Evolutionary conservation across 139 green algal genomes (phyloP).

Genomic region (Zygnema circumcarinatum): DNA sequence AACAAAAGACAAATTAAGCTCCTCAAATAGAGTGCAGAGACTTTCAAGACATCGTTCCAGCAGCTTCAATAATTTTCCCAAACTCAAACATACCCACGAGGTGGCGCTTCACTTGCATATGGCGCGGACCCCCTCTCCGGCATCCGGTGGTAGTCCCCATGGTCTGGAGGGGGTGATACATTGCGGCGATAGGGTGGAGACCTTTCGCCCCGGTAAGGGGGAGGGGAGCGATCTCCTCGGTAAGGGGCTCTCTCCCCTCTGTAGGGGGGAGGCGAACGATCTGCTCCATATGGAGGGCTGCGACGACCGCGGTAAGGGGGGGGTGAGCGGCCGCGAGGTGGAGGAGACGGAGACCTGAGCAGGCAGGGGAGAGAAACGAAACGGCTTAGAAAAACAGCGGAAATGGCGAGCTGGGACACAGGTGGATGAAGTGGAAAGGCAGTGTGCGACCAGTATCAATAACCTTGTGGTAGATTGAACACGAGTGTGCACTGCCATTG

Average conservation of each 20-base stretch:
- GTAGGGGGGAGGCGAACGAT: neutral
- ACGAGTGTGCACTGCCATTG: neutral
- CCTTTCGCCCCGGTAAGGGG: neutral
- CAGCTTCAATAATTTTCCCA: neutral
- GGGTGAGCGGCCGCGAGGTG: neutral
- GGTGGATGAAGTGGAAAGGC: neutral
- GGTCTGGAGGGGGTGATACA: neutral
- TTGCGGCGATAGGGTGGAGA: neutral
- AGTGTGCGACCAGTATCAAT: neutral
- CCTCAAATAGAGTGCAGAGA: neutral
- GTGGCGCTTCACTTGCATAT: neutral
- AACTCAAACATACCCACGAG: neutral
- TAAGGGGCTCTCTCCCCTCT: neutral
- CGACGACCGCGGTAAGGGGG: neutral
- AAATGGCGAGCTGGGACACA: neutral
- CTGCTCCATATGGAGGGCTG: neutral
- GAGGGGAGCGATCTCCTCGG: neutral
- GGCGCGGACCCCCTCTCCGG: neutral
- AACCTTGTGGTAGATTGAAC: neutral
- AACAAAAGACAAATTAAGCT: neutral
- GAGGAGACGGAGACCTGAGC: neutral
- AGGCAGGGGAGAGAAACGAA: neutral
- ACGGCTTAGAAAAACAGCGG: neutral
- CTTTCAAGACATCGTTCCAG: neutral
- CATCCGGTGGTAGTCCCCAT: neutral